These are phyloP conservation scores for Dorcoceras hygrometricum DNA, from an alignment of 257 asterid genomes.

Conservation along the genomic window DNA sequence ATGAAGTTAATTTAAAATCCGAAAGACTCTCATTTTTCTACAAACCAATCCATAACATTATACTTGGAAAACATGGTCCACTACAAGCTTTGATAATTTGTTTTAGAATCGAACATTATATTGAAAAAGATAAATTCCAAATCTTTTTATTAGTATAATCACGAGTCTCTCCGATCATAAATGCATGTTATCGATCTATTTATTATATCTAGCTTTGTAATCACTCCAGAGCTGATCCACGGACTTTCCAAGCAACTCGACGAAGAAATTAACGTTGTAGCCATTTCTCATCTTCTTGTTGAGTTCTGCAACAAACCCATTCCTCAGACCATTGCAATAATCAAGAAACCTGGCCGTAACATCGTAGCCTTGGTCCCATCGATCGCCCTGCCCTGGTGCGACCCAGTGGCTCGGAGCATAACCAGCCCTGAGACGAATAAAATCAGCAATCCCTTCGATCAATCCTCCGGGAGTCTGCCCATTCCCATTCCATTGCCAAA, in stretches of 20 bases:
- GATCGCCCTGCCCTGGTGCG: constrained; percentile 48
- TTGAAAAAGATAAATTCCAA: too few species aligned
- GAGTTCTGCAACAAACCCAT: constrained; percentile 55
- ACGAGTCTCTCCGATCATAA: too few species aligned
- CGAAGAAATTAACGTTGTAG: constrained; percentile 39
- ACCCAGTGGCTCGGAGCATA: constrained; percentile 64
- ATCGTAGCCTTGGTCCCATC: constrained; percentile 69
- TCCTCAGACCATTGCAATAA: constrained; percentile 42
- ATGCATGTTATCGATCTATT: too few species aligned
- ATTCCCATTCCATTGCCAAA: constrained; percentile 68
- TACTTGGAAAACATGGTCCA: too few species aligned
- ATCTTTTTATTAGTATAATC: too few species aligned
- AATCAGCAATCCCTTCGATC: constrained; percentile 59
- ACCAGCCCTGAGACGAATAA: constrained; percentile 54
- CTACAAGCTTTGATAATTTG: too few species aligned
- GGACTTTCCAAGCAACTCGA: constrained; percentile 48
- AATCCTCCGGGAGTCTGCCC: constrained; percentile 49
- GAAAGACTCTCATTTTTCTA: too few species aligned
- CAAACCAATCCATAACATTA: too few species aligned
- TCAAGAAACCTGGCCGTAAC: constrained; percentile 66
- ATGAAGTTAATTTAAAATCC: too few species aligned
- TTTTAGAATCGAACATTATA: too few species aligned
- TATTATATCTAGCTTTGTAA: constrained; percentile 47
- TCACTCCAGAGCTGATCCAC: constrained; percentile 65
- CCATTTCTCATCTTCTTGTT: constrained; percentile 59